Base-by-base conservation (phyloP, 1,139 yeast species). In the Hyphopichia khmerensis region DNA sequence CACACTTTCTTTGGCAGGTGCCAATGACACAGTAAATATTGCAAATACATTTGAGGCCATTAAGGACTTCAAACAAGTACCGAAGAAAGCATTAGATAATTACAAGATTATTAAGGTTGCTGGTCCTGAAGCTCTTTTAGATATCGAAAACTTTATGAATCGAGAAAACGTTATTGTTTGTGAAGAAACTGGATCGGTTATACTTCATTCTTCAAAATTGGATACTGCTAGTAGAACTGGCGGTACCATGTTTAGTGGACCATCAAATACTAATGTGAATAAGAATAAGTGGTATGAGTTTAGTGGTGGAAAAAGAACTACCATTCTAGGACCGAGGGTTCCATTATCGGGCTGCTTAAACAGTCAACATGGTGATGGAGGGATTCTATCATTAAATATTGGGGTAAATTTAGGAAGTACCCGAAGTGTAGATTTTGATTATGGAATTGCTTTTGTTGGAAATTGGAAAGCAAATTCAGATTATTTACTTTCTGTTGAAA, bases 261-360 rank as follows among this genome's bases (percentile, higher is more conserved):
- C 36, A 10, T 16, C 41, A 3, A 40, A 46, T n/a, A 19, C 39
- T 19, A 37, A 43, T 16, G 41, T 42, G 4, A 43, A 43, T 15
- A 34, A 41, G 17, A 35, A 48, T 29, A 46, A 44, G 7, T 56
- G 60, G 60, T 35, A 43, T 33, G 57, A 59, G 40, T 43, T 50
- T 36, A 43, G 38, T 32, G 27, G 41, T 11, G 44, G 43, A 2
- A 41, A 40, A 4, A 10, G 40, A 8, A 24, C 33, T 3, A 37
- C 40, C 1, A 44, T 40, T 7, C 24, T 45, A 13, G 59, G 60
- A 2, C 45, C 45, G 10, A 40, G 41, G 10, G 24, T 44, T 2
- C 55, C 64, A 0, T 23, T 59, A 3, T 46, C 59, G 1, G 62
- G 59, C 8, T 59, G 64, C 36, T 49, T 59, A 36, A 48, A 48